Conservation (phyloP, 2,329 filamentous ascomycete genomes). For the Hymenoscyphus infarciens region DNA sequence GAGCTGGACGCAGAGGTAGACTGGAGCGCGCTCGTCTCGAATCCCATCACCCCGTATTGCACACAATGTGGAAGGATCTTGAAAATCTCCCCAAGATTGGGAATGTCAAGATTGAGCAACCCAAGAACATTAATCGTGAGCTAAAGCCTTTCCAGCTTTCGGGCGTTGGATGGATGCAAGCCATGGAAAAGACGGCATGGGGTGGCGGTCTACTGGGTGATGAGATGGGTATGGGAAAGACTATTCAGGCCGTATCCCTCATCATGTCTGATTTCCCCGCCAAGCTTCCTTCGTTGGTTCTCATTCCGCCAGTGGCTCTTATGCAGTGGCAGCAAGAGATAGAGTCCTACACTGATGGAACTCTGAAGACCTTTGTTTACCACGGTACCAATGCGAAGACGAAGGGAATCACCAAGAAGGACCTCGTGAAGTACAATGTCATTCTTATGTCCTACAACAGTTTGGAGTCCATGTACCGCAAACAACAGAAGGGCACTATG, state of each 20-base stretch:
- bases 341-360: conserved; percentile 76
- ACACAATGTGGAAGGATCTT: conserved; percentile 80
- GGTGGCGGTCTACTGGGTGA: conserved; percentile 89
- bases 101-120: conserved; percentile 63
- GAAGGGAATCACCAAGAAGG: conserved; percentile 70
- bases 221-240: conserved; percentile 99
- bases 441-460: conserved; percentile 97
- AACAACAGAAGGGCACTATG: conserved; percentile 85
- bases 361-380: conserved; percentile 84
- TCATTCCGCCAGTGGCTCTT: conserved; percentile 87
- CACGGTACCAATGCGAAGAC: conserved; percentile 83
- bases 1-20: conserved; percentile 36
- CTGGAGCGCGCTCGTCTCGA: conserved; percentile 66
- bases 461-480: conserved; percentile 86
- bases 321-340: conserved; percentile 94
- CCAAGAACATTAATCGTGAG: conserved; percentile 71
- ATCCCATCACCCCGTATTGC: conserved; percentile 70
- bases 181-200: conserved; percentile 81
- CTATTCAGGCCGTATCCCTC: conserved; percentile 93
- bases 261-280: conserved; percentile 97
- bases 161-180: conserved; percentile 90
- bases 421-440: conserved; percentile 81
- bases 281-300: conserved; percentile 75
- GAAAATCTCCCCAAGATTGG: conserved; percentile 65
- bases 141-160: conserved; percentile 93